Conservation (phyloP, 345 rosid species). For the Camelina hispida region DNA sequence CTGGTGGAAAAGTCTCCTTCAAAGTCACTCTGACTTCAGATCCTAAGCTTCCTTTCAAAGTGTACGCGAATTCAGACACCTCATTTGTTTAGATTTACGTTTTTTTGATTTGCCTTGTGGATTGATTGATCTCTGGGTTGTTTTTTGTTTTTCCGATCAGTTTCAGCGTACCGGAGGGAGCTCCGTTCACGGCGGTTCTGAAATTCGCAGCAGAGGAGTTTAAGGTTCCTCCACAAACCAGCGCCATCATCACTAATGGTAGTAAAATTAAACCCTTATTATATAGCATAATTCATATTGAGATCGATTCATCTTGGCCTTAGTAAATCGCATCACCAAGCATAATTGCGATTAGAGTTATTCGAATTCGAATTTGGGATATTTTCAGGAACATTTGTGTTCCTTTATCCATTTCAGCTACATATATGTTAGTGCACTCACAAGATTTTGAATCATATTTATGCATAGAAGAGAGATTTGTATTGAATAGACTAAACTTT, state of each 20-base stretch:
- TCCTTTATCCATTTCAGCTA: neutral
- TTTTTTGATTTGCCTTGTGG: neutral
- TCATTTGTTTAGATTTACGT: neutral
- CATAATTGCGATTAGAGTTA: neutral
- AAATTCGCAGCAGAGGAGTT: conserved; percentile 97
- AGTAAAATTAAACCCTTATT: neutral
- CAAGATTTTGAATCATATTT: neutral
- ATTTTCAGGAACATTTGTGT: too few species aligned
- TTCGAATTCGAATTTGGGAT: neutral
- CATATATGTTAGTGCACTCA: neutral
- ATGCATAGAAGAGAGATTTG: conserved; percentile 1
- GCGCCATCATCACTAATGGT: conserved; percentile 99
- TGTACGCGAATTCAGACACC: conserved; percentile 47
- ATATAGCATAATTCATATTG: neutral
- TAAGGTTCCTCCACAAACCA: conserved; percentile 97
- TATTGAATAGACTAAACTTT: neutral
- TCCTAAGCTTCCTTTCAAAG: conserved; percentile 99
- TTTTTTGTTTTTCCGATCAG: conserved; percentile 46
- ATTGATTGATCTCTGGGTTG: conserved; percentile 1
- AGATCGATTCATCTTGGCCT: neutral
- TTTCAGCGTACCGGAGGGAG: conserved; percentile 96
- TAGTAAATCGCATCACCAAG: neutral
- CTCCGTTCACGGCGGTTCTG: conserved; percentile 95
- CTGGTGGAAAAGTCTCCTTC: conserved; percentile 90
- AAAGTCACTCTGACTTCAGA: conserved; percentile 96